Evolutionary conservation across 2,329 filamentous ascomycete genomes (phyloP), one percentile per base, ranked within the genome.

Genomic region (Pestalotiopsis sp.): DNA sequence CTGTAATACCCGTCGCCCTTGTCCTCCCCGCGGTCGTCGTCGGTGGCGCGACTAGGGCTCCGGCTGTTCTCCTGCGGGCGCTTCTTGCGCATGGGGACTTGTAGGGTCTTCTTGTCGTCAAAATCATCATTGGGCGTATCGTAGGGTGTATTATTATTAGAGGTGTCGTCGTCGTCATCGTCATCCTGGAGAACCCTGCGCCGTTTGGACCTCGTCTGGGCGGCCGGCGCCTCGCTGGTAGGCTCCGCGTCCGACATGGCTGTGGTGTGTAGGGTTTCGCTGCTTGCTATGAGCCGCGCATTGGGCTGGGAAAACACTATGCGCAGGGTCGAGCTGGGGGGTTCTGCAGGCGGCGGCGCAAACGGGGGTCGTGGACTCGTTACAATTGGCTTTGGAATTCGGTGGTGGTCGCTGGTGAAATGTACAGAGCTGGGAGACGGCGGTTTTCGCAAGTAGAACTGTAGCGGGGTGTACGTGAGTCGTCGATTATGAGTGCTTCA

Each of bases 121-220:
- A 36, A 7, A 20, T 31, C 41, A 4, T 67, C 66, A 69, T 87
- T 85, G 7, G 86, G 82, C 41, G 82, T 84, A 69, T 80, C 81
- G 74, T 84, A 83, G 6, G 31, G 31, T 9, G 31, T 36, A 36
- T 36, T 36, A 27, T 27, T 27, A 9, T 36, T 36, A 9, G 31
- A 36, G 45, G 78, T 77, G 11, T 81, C 80, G 9, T 80, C 81
- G 73, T 80, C 79, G 64, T 77, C 78, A 64, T 77, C 75, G 71
- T 79, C 82, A 67, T 82, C 83, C 64, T 82, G 79, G 70, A 77
- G 73, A 45, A 83, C 76, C 74, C 79, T 80, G 69, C 82, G 81
- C 39, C 82, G 79, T 71, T 84, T 84, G 9, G 80, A 77, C 13
- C 80, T 79, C 17, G 81, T 80, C 39, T 75, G 79, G 13, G 74